Evolutionary conservation across 2,329 filamentous ascomycete genomes (phyloP).

Genomic region (Fusarium setosum): DNA sequence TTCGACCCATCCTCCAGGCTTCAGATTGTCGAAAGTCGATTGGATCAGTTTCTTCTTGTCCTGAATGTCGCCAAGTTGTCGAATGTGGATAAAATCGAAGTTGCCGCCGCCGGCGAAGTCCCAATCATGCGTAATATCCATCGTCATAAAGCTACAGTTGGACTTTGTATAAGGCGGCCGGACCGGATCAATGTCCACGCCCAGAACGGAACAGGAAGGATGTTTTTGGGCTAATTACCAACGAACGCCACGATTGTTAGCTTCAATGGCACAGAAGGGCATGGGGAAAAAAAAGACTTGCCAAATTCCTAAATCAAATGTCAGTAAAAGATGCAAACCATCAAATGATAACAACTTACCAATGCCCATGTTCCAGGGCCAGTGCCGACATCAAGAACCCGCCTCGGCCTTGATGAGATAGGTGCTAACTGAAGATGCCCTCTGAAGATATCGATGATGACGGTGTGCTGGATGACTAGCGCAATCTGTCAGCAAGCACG

Average conservation of each 20-base stretch:
- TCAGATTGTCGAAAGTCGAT: slow-evolving; percentile 31
- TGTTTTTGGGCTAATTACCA: slow-evolving; percentile 33
- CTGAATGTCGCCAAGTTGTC: slow-evolving; percentile 30
- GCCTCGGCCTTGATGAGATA: slow-evolving; percentile 23
- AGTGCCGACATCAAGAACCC: slow-evolving; percentile 36
- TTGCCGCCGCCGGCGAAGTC: slow-evolving; percentile 19
- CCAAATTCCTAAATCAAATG: slow-evolving; percentile 32
- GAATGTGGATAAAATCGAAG: slow-evolving; percentile 35
- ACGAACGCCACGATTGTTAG: slow-evolving; percentile 15
- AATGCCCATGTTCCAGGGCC: slow-evolving; percentile 35
- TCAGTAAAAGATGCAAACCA: slow-evolving; percentile 1
- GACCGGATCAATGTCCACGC: slow-evolving; percentile 35
- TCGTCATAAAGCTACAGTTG: slow-evolving; percentile 30
- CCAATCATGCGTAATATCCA: slow-evolving; percentile 37
- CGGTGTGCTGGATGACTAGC: slow-evolving; percentile 35
- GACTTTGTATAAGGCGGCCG: slow-evolving; percentile 26
- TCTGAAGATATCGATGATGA: slow-evolving; percentile 36
- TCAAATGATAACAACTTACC: slow-evolving; percentile 8
- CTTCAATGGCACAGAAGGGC: background rate
- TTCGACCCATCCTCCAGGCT: slow-evolving; percentile 40
- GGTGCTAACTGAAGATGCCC: slow-evolving; percentile 36
- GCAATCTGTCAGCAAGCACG: slow-evolving; percentile 16
- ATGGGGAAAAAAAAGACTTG: background rate
- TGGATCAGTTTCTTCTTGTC: slow-evolving; percentile 30
- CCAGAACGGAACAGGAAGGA: slow-evolving; percentile 33